phyloP scores from a whole-genome alignment of 176 grass and related monocot genomes.

The Tillandsia leiboldiana region DNA sequence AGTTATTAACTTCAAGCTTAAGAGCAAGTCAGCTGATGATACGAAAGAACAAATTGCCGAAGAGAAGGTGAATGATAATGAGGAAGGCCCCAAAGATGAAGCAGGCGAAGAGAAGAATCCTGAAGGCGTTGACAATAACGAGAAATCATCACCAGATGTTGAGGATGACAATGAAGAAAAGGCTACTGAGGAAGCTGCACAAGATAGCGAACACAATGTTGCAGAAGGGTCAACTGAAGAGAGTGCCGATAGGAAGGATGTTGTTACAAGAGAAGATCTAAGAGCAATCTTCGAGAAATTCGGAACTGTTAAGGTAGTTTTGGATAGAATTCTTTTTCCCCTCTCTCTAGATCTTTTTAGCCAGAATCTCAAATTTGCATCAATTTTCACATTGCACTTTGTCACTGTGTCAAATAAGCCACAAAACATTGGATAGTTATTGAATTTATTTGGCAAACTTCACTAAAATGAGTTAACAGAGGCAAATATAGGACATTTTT shows the following conservation, averaged over 20 bases:
- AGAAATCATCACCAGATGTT: conserved; percentile 28
- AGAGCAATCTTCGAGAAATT: conserved; percentile 70
- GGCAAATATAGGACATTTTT: too few species aligned
- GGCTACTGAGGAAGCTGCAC: conserved; percentile 7
- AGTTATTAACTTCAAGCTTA: conserved; percentile 78
- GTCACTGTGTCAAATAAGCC: too few species aligned
- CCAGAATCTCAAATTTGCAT: too few species aligned
- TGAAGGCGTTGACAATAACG: conserved; percentile 12
- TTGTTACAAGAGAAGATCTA: conserved; percentile 65
- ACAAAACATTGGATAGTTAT: too few species aligned
- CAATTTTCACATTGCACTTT: too few species aligned
- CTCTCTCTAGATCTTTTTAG: neutral
- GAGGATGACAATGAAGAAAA: conserved; percentile 20
- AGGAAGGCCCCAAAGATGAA: conserved; percentile 18
- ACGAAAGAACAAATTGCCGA: conserved; percentile 24
- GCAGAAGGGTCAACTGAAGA: conserved; percentile 19
- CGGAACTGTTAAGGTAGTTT: conserved; percentile 76
- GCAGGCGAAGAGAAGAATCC: conserved; percentile 23
- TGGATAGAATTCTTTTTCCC: neutral
- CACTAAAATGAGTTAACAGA: too few species aligned
- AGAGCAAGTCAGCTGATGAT: conserved; percentile 38
- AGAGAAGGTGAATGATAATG: conserved; percentile 27
- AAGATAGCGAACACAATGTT: conserved; percentile 20
- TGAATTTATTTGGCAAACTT: too few species aligned
- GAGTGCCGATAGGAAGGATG: conserved; percentile 19